Percentiles rank a stretch among this genome's conserved stretches.
phyloP scores from a whole-genome alignment of 768 basidiomycete genomes.

The Boletus rubescentipes region DNA sequence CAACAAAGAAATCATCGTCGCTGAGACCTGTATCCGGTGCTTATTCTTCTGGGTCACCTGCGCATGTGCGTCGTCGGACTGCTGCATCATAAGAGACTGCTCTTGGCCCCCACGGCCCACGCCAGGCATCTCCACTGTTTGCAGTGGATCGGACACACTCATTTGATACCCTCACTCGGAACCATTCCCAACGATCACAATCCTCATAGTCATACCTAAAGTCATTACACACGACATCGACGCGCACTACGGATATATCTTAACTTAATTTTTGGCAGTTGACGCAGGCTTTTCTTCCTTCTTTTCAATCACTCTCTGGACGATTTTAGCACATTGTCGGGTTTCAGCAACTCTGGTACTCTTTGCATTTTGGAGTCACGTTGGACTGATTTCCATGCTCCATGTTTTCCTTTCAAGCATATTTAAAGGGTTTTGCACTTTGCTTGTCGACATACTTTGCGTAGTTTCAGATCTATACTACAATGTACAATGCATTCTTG shows the following conservation, averaged over 20 bases:
- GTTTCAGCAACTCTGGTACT: constrained; percentile 5
- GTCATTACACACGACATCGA: constrained; percentile 10
- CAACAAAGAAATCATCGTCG: constrained; percentile 12
- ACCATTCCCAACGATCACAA: constrained; percentile 11
- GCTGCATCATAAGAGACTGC: constrained; percentile 19
- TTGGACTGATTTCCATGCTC: constrained; percentile 17
- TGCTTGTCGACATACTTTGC: constrained; percentile 12
- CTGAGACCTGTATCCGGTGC: constrained; percentile 17
- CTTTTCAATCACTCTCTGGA: constrained; percentile 17
- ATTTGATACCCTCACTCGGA: constrained; percentile 30
- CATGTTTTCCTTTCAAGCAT: constrained; percentile 13
- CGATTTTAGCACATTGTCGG: constrained; percentile 14
- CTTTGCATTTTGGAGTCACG: constrained; percentile 14
- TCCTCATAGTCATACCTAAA: constrained; percentile 18
- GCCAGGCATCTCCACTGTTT: constrained; percentile 10
- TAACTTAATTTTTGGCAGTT: constrained; percentile 15
- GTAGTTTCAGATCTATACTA: constrained; percentile 21
- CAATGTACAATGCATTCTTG: constrained; percentile 30
- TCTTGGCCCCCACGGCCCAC: not conserved
- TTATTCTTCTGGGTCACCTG: constrained; percentile 12
- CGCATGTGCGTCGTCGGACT: constrained; percentile 18
- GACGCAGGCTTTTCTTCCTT: not conserved
- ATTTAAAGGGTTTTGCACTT: constrained; percentile 6
- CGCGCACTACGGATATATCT: constrained; percentile 24
- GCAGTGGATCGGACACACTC: constrained; percentile 18